Evolutionary conservation across 441 rosid species (phyloP).

Genomic region (Erodium texanum): DNA sequence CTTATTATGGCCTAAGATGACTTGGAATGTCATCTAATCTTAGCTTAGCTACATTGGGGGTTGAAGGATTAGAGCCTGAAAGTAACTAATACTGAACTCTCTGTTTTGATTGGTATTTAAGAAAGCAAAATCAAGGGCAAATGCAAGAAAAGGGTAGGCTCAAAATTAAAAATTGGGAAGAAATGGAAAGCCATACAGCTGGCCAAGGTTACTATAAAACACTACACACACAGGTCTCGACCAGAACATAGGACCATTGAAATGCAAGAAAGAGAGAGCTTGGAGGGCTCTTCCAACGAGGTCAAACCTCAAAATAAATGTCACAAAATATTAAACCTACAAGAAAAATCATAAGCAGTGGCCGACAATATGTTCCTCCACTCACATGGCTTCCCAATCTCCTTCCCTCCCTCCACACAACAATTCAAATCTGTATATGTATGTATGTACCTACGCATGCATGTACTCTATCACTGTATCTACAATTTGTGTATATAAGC

Average conservation of each 20-base stretch:
- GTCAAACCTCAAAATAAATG: slow-evolving; percentile 24
- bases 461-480: too few species aligned
- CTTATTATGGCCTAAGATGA: too few species aligned
- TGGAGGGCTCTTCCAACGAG: slow-evolving; percentile 20
- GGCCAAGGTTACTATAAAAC: not conserved
- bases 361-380: slow-evolving; percentile 34
- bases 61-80: not conserved
- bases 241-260: too few species aligned
- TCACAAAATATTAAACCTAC: not conserved
- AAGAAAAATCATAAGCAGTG: slow-evolving; percentile 21
- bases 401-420: not conserved
- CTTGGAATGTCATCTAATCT: too few species aligned
- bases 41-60: not conserved
- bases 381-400: slow-evolving; percentile 5
- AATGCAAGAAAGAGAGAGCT: not conserved
- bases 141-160: not conserved
- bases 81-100: not conserved
- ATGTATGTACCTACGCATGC: too few species aligned
- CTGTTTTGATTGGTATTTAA: not conserved
- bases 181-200: not conserved
- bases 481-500: not conserved
- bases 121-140: not conserved
- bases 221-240: too few species aligned
- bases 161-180: too few species aligned
- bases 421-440: not conserved